Base-by-base conservation (phyloP, 2,329 filamentous ascomycete species). In the Trichocomaceae sp. region DNA sequence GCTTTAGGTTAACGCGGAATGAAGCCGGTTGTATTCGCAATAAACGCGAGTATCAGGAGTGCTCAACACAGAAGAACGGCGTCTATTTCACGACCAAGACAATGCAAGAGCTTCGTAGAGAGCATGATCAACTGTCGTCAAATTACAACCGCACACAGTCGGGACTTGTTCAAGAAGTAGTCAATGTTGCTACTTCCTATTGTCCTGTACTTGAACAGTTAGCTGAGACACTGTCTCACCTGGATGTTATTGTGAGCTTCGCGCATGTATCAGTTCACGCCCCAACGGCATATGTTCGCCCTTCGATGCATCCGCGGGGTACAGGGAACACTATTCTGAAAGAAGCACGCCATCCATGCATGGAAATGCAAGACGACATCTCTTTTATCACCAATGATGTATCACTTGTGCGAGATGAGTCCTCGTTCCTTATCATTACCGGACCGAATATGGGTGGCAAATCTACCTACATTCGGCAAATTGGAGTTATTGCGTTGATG, bases 361-460 rank as follows among this genome's bases (percentile, higher is more conserved):
- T 99, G 83, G 93, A 99, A 70, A 91, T 96, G 83, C 93, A 99
- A 72, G 95, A 99, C 64, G 93, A 99, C 65, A 86, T 99, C 42
- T 91, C 92, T 59, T 99, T 99, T 75, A 99, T 99, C 72, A 96
- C 92, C 55, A 99, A 99, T 69, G 92, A 99, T 63, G 89, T 97
- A 20, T 84, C 85, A 52, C 83, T 99, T 37, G 79, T 83, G 5
- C 85, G 90, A 8, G 85, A 85, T 55, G 79, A 82, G 47, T 95
- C 90, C 0, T 90, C 92, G 2, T 97, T 99, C 73, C 79, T 96
- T 39, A 92, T 96, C 75, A 96, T 97, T 68, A 97, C 92, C 0
- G 93, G 93, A 0, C 93, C 93, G 50, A 99, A 99, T 73, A 99
- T 99, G 93, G 95, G 93, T 62, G 93, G 93, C 63, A 99, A 99